These are phyloP conservation scores for Pelargonium australe DNA, from an alignment of 441 rosid species.

Conservation along the genomic window DNA sequence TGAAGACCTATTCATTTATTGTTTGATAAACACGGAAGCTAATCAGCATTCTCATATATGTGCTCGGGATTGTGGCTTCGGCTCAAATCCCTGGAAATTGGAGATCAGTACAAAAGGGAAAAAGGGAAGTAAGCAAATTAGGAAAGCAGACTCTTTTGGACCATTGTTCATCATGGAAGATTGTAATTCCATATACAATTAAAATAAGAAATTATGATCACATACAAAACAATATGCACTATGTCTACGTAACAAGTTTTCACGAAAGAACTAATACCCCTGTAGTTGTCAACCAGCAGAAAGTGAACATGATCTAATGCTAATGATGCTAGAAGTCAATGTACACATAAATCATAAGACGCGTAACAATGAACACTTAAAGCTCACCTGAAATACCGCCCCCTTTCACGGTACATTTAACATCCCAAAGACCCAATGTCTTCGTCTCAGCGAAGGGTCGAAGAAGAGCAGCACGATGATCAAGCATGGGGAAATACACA, in stretches of 20 bases:
- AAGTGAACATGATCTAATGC: background rate
- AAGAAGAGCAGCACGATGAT: slow-evolving; percentile 83
- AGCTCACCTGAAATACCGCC: slow-evolving; percentile 79
- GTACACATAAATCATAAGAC: background rate
- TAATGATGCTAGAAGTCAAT: background rate
- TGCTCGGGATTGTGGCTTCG: no score
- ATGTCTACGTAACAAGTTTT: background rate
- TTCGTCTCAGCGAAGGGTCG: slow-evolving; percentile 89
- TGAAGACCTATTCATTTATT: no score
- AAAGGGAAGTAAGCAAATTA: no score
- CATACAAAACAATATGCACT: background rate
- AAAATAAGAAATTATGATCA: background rate
- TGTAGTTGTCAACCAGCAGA: background rate
- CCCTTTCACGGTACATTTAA: slow-evolving; percentile 79
- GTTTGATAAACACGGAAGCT: no score
- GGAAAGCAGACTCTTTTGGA: no score
- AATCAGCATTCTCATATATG: no score
- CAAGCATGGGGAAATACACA: slow-evolving; percentile 88
- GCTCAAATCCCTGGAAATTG: no score
- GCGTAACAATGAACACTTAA: background rate
- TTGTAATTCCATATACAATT: background rate
- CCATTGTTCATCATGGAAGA: no score
- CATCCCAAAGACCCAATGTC: slow-evolving; percentile 89
- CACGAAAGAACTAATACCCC: background rate
- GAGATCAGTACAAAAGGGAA: no score